Evolutionary conservation across 2,329 filamentous ascomycete species (phyloP).

Genomic region (Pseudopyricularia javanii): DNA sequence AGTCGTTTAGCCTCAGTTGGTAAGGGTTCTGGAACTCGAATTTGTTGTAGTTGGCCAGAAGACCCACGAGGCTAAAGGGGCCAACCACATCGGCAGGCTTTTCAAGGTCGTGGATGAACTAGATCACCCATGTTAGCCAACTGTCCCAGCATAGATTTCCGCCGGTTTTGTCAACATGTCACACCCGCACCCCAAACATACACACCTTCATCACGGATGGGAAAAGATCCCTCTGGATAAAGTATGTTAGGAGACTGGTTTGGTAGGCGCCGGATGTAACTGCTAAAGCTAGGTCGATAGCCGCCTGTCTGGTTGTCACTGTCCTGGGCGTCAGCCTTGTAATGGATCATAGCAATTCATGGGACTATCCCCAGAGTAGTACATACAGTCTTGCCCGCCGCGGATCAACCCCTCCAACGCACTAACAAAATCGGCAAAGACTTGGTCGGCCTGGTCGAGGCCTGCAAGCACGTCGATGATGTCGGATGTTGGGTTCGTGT

Average conservation of each 20-base stretch:
- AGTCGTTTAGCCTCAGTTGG: slow-evolving; percentile 80
- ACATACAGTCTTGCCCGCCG: slow-evolving; percentile 57
- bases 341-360: background rate
- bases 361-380: background rate
- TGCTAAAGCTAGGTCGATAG: slow-evolving; percentile 68
- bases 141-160: no score
- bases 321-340: background rate
- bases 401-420: slow-evolving; percentile 74
- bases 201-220: slow-evolving; percentile 85
- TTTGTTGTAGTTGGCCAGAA: slow-evolving; percentile 97
- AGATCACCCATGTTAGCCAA: background rate
- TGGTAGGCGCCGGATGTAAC: slow-evolving; percentile 91
- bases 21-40: slow-evolving; percentile 98
- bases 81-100: slow-evolving; percentile 50
- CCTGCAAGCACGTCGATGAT: slow-evolving; percentile 84
- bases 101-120: slow-evolving; percentile 71
- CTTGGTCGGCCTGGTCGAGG: slow-evolving; percentile 72
- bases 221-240: slow-evolving; percentile 89
- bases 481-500: slow-evolving; percentile 89
- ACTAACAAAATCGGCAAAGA: slow-evolving; percentile 81
- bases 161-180: background rate
- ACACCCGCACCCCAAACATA: background rate
- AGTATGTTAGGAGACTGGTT: slow-evolving; percentile 86
- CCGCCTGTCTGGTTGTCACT: slow-evolving; percentile 69
- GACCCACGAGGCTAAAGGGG: slow-evolving; percentile 71